A percentile compares a stretch with the other conserved stretches of the same genome.
Conservation (phyloP, 257 asterid genomes). For the Anisodus acutangulus region DNA sequence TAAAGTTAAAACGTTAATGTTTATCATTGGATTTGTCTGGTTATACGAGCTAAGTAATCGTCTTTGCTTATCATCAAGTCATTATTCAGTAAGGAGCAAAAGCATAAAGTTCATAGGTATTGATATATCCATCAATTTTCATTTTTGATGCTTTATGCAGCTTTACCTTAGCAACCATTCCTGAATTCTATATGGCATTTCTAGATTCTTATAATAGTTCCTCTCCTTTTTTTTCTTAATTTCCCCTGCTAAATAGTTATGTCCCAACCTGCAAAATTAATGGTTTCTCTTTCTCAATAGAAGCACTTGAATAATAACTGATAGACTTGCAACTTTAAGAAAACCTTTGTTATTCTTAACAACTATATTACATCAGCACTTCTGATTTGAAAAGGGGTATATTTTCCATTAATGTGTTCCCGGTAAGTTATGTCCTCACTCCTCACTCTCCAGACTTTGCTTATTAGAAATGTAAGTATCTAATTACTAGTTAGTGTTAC, state of each 20-base stretch:
- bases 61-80: neutral
- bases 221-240: neutral
- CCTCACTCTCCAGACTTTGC: constrained; percentile 15
- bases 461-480: constrained; percentile 14
- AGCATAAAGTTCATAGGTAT: neutral
- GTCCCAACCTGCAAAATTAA: neutral
- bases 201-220: constrained; percentile 18
- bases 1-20: too few relatives aligned
- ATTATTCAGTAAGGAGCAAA: neutral
- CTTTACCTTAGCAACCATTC: neutral
- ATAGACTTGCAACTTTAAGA: neutral
- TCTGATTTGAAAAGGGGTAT: neutral
- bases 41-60: neutral
- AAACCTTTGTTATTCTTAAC: neutral
- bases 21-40: too few relatives aligned
- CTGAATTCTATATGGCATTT: neutral
- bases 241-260: neutral
- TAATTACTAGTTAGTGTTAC: neutral
- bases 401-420: neutral
- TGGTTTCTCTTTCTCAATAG: neutral
- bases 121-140: neutral
- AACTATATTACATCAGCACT: constrained; percentile 1
- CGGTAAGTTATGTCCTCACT: neutral
- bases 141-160: constrained; percentile 11
- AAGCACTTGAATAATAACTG: constrained; percentile 15